Base-by-base conservation (phyloP, 805 yeast genomes). In the Wickerhamiella sorbophila region DNA sequence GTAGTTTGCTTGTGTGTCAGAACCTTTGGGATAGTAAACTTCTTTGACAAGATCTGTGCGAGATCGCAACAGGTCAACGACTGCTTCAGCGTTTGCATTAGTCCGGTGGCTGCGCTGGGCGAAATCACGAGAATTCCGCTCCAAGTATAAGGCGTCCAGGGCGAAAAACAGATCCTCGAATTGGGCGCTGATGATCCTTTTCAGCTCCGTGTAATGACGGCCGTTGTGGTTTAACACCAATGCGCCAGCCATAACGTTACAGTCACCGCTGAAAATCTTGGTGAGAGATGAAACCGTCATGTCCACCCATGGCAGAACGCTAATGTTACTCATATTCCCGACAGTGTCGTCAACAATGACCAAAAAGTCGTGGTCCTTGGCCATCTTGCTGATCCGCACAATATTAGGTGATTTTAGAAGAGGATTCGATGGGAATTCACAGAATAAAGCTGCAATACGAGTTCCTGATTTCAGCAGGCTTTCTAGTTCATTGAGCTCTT, bases 391-490 rank as follows among this genome's bases (percentile, higher is more conserved):
- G 44, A 86, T 71, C 51, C 76, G 71, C 33, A 58, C 57, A 53
- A 91, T 63, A 57, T 93, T 74, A 1, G 95, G 94, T 36, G 94
- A 80, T 54, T 76, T 80, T 47, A 93, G 65, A 46, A 87, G 64
- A n/a, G 97, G 97, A 59, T 87, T 87, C 0, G 95, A 80, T 1
- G 99, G 98, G 46, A 94, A 79, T 60, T 91, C 98, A 57, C 95
- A 80, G 56, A 84, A 83, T 31, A 91, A 69, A 0, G 83, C 82
- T 36, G 53, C 44, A 50, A 82, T 58, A n/a, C 83, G 75, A 49
- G 74, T 78, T 15, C 86, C 86, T 0, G 71, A 46, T 42, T 70
- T 72, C 44, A 91, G 68, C 38, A 71, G 63, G 4, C 52, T 51
- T 54, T 84, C 91, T 33, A 91, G 61, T 40, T 77, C 77, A 40